phyloP scores from a whole-genome alignment of 768 basidiomycete genomes.

The Suillus subaureus region DNA sequence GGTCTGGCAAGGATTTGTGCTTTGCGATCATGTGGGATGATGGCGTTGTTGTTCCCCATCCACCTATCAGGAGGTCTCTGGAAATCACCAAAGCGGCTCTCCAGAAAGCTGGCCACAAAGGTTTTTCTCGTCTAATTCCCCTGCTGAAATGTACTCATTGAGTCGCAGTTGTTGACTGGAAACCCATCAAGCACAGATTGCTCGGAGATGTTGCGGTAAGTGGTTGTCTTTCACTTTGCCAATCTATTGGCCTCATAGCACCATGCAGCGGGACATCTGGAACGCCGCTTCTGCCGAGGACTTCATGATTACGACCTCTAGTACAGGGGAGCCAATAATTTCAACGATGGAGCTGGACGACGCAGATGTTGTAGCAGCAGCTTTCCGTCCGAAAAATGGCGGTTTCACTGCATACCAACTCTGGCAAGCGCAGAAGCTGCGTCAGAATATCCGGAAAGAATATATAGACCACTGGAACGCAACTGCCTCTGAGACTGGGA shows the following conservation, averaged over 20 bases:
- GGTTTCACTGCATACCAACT: constrained; percentile 56
- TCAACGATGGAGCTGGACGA: constrained; percentile 44
- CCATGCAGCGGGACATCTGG: constrained; percentile 43
- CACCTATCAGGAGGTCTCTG: constrained; percentile 65
- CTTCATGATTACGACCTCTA: constrained; percentile 36
- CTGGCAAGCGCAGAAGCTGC: constrained; percentile 66
- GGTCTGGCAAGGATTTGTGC: constrained; percentile 51
- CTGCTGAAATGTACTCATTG: background rate
- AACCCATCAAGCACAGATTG: constrained; percentile 53
- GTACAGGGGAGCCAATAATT: constrained; percentile 58
- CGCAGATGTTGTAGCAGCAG: constrained; percentile 20
- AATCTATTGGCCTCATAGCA: background rate
- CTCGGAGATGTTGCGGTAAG: constrained; percentile 46
- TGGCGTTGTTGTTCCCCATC: constrained; percentile 58
- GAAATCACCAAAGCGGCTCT: constrained; percentile 58
- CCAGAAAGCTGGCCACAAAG: constrained; percentile 62
- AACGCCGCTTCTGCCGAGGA: constrained; percentile 52
- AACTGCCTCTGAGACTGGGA: constrained; percentile 53
- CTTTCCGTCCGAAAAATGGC: constrained; percentile 30
- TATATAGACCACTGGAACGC: constrained; percentile 67
- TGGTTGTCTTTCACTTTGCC: background rate
- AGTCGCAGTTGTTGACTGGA: constrained; percentile 68
- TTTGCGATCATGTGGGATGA: constrained; percentile 72
- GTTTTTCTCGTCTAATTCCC: constrained; percentile 34
- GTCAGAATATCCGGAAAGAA: constrained; percentile 48